Percentiles rank a stretch among this genome's conserved stretches.
These are phyloP conservation scores for Erythrobasidium hasegawianum DNA, from an alignment of 1,284 basidiomycete species.

Conservation along the genomic window DNA sequence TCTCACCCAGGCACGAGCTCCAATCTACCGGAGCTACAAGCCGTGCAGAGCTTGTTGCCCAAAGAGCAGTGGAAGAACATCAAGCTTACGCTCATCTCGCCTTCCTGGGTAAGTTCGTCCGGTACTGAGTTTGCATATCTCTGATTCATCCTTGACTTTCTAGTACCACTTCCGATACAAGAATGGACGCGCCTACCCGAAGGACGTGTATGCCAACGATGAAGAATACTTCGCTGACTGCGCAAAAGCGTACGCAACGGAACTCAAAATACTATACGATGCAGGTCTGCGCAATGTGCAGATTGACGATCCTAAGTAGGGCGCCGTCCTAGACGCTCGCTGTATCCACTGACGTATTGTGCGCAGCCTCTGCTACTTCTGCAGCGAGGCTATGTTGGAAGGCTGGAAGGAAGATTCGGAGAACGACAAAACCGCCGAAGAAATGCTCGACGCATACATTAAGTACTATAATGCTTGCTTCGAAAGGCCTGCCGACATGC, in stretches of 20 bases:
- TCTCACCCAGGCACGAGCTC: constrained; percentile 44
- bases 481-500: constrained; percentile 62
- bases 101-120: background rate
- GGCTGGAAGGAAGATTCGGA: constrained; percentile 60
- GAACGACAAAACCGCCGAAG: constrained; percentile 56
- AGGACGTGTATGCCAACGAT: constrained; percentile 61
- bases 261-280: constrained; percentile 67
- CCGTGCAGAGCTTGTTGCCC: constrained; percentile 46
- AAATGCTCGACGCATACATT: constrained; percentile 61
- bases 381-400: constrained; percentile 60
- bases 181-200: constrained; percentile 55
- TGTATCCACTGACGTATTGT: no score
- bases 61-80: constrained; percentile 51
- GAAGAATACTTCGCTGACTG: constrained; percentile 72
- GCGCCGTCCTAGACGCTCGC: no score
- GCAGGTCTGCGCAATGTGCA: constrained; percentile 68
- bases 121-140: no score
- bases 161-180: constrained; percentile 61
- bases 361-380: constrained; percentile 53
- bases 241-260: constrained; percentile 64
- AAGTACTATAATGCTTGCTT: constrained; percentile 58
- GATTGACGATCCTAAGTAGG: constrained; percentile 60
- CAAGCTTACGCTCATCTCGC: constrained; percentile 61
- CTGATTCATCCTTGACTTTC: constrained; percentile 48
- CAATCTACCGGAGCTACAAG: constrained; percentile 49